Evolutionary conservation across 352 stramenopile genomes (phyloP).

Genomic region (Pilasporangium apinafurcum): DNA sequence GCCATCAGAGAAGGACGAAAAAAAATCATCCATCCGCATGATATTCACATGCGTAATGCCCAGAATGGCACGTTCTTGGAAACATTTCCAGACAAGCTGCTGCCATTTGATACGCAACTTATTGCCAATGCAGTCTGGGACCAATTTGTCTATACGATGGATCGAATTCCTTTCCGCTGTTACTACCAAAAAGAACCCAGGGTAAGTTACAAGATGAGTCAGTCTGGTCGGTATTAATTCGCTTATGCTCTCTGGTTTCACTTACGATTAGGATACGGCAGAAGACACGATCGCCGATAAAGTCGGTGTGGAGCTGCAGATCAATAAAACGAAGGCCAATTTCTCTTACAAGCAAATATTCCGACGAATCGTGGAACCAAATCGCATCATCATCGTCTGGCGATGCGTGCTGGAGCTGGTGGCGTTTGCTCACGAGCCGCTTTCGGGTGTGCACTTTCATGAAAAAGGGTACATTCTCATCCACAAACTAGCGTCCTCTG

Average conservation of each 20-base stretch:
- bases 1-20: conserved; percentile 1
- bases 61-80: conserved; percentile 14
- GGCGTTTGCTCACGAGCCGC: conserved; percentile 38
- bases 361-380: conserved; percentile 40
- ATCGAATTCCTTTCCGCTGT: conserved; percentile 29
- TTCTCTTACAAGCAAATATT: conserved; percentile 61
- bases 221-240: too few species aligned
- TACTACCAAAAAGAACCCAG: conserved; percentile 8
- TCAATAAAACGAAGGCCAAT: conserved; percentile 32
- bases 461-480: conserved; percentile 61
- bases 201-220: too few species aligned
- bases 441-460: conserved; percentile 42
- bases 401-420: conserved; percentile 46
- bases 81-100: conserved; percentile 31
- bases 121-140: conserved; percentile 29
- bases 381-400: conserved; percentile 60
- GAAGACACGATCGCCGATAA: conserved; percentile 58
- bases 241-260: too few species aligned
- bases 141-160: conserved; percentile 23
- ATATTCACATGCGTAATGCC: neutral
- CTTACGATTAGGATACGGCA: conserved; percentile 4
- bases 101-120: conserved; percentile 32
- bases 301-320: conserved; percentile 48
- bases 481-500: too few species aligned
- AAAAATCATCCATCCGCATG: too few species aligned